phyloP scores from a whole-genome alignment of 345 rosid genomes.

The Kandelia obovata region DNA sequence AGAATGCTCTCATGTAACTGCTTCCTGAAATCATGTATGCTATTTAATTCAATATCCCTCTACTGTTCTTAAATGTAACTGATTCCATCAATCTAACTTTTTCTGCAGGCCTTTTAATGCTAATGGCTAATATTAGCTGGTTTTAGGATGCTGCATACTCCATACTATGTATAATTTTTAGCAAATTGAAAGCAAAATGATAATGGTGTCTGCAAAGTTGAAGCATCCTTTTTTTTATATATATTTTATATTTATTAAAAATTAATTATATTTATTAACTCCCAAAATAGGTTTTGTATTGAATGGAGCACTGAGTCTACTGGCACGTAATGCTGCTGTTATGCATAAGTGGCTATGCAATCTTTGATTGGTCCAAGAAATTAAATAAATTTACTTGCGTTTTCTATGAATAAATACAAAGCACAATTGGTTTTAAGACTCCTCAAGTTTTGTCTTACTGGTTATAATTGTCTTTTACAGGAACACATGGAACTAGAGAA shows the following conservation, averaged over 20 bases:
- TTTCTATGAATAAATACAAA: conserved; percentile 4
- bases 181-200: too few relatives aligned
- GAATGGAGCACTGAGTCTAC: too few relatives aligned
- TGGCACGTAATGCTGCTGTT: background rate
- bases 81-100: background rate
- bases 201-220: too few relatives aligned
- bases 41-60: background rate
- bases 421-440: conserved; percentile 2
- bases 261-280: too few relatives aligned
- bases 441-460: conserved; percentile 22
- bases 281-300: too few relatives aligned
- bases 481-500: conserved; percentile 98
- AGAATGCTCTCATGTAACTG: background rate
- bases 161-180: too few relatives aligned
- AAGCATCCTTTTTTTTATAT: too few relatives aligned
- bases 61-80: background rate
- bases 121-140: too few relatives aligned
- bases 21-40: background rate
- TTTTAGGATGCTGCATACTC: too few relatives aligned
- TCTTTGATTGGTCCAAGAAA: conserved; percentile 1
- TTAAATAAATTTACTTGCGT: background rate
- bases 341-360: background rate
- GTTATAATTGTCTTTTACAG: conserved; percentile 43
- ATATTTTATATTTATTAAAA: too few relatives aligned
- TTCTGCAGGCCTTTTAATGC: background rate